Base-by-base conservation (phyloP, 352 stramenopile genomes). In the Peronospora farinosa region DNA sequence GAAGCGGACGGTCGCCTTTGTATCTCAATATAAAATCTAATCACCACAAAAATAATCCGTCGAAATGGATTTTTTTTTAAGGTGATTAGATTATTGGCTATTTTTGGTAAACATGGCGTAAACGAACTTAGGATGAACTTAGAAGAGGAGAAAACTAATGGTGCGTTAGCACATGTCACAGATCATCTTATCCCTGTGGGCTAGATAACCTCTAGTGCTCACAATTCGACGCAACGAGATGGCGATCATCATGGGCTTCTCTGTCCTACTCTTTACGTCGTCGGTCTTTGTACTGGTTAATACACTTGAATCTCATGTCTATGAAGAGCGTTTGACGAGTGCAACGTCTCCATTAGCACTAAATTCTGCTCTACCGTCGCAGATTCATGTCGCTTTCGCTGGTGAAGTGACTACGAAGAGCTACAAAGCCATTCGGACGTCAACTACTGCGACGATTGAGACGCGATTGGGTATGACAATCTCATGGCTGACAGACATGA, bases 301-400 rank as follows among this genome's bases (percentile, higher is more conserved):
- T 25, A 40, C 40, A 47, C 7, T 53, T 16, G 41, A 17, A 1
- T 36, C 54, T 7, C 53, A 47, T 0, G 40, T 74, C 5, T 74
- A 68, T 40, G 65, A 74, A n/a, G 51, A 44, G 33, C 38, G 41
- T 11, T 19, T 59, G 15, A 35, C 9, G n/a, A 40, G 28, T 23
- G 9, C 35, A 3, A 25, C n/a, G 1, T 52, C 27, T 13, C 11
- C 57, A 33, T 39, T 52, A 10, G 9, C 4, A 12, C 23, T 23
- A 13, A 32, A 9, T 16, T 23, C 44, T 43, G 58, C 58, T 39
- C 41, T 30, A 5, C 73, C 73, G 9, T 66, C 57, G 11, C 74
- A 85, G 44, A 50, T 85, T 12, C 69, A 75, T 51, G 41, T 85
- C 39, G 68, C 74, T 3, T 60, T 85, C 5, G 69, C 56, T 21